Percentiles rank a stretch among this genome's conserved stretches.
Conservation (phyloP, 202 grass and related monocot species). For the Zoysia matrella region DNA sequence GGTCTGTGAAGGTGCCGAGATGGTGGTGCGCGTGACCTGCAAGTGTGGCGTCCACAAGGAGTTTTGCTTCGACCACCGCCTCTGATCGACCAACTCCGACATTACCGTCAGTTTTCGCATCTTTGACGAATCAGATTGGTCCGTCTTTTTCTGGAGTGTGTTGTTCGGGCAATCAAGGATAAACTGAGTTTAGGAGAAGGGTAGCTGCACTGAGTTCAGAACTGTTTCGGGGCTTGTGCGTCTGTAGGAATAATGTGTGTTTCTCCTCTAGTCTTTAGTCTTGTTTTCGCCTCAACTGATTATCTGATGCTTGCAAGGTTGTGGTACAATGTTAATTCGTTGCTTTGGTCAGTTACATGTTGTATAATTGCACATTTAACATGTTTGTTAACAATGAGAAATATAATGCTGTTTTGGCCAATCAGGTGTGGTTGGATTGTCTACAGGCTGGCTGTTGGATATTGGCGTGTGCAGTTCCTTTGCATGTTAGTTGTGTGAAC, state of each 20-base stretch:
- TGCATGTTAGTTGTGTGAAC: background rate
- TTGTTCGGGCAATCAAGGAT: background rate
- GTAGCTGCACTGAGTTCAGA: conserved; percentile 21
- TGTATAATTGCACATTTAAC: background rate
- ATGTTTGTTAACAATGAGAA: background rate
- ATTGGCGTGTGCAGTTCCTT: background rate
- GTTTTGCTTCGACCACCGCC: conserved; percentile 45
- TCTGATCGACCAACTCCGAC: background rate
- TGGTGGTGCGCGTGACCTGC: conserved; percentile 49
- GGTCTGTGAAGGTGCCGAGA: conserved; percentile 18
- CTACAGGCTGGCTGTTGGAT: background rate
- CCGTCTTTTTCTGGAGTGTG: background rate
- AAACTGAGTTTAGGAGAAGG: conserved; percentile 1
- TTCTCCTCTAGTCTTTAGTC: background rate
- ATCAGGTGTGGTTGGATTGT: background rate
- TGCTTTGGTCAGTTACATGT: background rate
- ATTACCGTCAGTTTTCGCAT: background rate
- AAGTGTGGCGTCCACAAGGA: conserved; percentile 47
- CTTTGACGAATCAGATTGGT: background rate
- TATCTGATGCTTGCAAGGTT: conserved; percentile 23
- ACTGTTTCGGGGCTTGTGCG: background rate
- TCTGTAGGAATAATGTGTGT: background rate
- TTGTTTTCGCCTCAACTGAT: background rate
- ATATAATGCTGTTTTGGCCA: background rate
- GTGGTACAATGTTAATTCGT: background rate